A percentile compares a stretch with the other conserved stretches of the same genome.
These are phyloP conservation scores for Conticribra weissflogii DNA, from an alignment of 108 stramenopile genomes.

Conservation along the genomic window DNA sequence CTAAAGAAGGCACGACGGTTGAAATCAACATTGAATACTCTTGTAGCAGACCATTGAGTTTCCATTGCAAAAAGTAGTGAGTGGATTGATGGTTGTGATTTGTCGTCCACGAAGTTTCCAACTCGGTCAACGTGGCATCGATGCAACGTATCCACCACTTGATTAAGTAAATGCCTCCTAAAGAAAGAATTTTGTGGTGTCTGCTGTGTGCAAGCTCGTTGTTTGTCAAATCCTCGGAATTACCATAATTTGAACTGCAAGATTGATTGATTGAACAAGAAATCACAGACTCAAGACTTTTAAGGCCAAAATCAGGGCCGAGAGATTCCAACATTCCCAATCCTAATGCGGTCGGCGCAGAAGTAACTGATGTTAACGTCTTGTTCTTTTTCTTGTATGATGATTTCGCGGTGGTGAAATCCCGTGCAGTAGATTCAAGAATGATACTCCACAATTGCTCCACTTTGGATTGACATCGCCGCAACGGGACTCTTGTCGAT, in stretches of 20 bases:
- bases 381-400: background rate
- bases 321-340: background rate
- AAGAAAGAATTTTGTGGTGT: background rate
- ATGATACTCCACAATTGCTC: background rate
- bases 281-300: background rate
- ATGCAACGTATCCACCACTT: background rate
- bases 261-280: background rate
- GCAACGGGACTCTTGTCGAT: background rate
- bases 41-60: no score
- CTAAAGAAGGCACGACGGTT: background rate
- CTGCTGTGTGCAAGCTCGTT: background rate
- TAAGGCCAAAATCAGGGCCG: background rate
- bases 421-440: background rate
- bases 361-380: background rate
- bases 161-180: background rate
- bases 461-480: background rate
- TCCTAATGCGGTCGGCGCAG: background rate
- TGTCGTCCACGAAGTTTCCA: background rate
- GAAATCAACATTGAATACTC: no score
- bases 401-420: background rate
- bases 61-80: no score
- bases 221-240: background rate
- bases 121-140: background rate
- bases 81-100: background rate
- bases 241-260: background rate